phyloP scores from a whole-genome alignment of 148 eudicot genomes.

The Vaccinium corymbosum region DNA sequence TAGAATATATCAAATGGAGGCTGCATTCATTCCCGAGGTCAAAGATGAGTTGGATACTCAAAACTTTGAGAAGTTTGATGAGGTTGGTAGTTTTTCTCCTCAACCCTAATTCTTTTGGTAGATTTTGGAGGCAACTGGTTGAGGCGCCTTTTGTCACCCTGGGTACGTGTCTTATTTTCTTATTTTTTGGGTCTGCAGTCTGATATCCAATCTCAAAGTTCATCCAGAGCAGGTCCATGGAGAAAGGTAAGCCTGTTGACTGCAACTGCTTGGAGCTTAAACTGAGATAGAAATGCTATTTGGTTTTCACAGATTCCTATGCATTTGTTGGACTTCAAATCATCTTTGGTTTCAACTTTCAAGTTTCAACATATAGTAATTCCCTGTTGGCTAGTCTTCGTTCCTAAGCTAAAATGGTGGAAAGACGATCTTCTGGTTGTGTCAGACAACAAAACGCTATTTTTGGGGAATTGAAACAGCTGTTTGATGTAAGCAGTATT shows the following conservation, averaged over 20 bases:
- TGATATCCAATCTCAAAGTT: constrained; percentile 44
- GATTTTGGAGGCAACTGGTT: neutral
- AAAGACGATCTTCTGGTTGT: neutral
- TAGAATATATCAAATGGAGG: constrained; percentile 85
- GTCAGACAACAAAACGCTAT: neutral
- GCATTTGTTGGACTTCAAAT: constrained; percentile 6
- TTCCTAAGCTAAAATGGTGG: neutral
- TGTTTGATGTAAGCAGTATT: neutral
- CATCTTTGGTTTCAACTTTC: constrained; percentile 10
- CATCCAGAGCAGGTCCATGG: constrained; percentile 93
- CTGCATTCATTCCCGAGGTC: constrained; percentile 95
- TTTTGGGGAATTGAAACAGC: neutral
- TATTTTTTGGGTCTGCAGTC: constrained; percentile 43
- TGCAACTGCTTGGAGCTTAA: neutral
- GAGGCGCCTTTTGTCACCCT: neutral
- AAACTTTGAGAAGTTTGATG: constrained; percentile 97
- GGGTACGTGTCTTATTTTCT: constrained; percentile 10
- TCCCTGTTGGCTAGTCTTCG: neutral
- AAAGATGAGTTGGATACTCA: constrained; percentile 96
- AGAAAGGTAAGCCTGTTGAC: constrained; percentile 63
- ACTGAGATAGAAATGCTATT: neutral
- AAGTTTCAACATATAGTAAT: constrained; percentile 2
- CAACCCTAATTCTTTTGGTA: neutral
- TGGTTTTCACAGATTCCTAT: neutral
- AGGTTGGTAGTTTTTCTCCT: constrained; percentile 39